A percentile compares a stretch with the other conserved stretches of the same genome.
Conservation (phyloP, 345 rosid species). For the Eucalyptus virginea region DNA sequence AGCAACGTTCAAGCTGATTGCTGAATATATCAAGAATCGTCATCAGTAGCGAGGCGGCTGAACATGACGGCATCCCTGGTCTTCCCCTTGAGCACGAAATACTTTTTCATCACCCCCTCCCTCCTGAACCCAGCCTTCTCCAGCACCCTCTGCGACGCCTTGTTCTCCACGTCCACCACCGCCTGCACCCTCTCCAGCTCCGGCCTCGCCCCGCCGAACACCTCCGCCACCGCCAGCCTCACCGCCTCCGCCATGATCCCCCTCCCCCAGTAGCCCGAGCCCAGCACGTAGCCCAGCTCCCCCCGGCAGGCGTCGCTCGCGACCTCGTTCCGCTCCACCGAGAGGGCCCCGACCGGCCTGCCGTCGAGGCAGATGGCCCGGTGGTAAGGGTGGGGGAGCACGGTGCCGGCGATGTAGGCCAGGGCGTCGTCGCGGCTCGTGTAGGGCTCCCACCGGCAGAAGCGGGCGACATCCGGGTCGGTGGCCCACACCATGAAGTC, state of each 20-base stretch:
- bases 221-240: slow-evolving; percentile 2
- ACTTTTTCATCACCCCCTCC: slow-evolving; percentile 25
- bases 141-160: slow-evolving; percentile 19
- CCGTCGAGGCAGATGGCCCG: slow-evolving; percentile 49
- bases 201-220: slow-evolving; percentile 5
- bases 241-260: slow-evolving; percentile 19
- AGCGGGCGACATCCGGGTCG: slow-evolving; percentile 34
- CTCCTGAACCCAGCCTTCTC: slow-evolving; percentile 25
- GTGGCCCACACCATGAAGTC: slow-evolving; percentile 65
- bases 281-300: slow-evolving; percentile 14
- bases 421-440: slow-evolving; percentile 31
- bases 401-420: slow-evolving; percentile 11
- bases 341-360: slow-evolving; percentile 39
- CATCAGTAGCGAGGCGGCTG: slow-evolving; percentile 13
- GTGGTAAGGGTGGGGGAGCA: slow-evolving; percentile 44
- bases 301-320: slow-evolving; percentile 6
- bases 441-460: slow-evolving; percentile 50
- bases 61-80: slow-evolving; percentile 9
- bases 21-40: neutral
- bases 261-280: slow-evolving; percentile 14
- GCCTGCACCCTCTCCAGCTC: slow-evolving; percentile 27
- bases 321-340: slow-evolving; percentile 25
- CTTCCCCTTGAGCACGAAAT: slow-evolving; percentile 1
- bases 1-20: neutral
- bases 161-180: slow-evolving; percentile 14